Base-by-base conservation (phyloP, 495 filamentous ascomycete genomes). In the Parathielavia appendiculata region DNA sequence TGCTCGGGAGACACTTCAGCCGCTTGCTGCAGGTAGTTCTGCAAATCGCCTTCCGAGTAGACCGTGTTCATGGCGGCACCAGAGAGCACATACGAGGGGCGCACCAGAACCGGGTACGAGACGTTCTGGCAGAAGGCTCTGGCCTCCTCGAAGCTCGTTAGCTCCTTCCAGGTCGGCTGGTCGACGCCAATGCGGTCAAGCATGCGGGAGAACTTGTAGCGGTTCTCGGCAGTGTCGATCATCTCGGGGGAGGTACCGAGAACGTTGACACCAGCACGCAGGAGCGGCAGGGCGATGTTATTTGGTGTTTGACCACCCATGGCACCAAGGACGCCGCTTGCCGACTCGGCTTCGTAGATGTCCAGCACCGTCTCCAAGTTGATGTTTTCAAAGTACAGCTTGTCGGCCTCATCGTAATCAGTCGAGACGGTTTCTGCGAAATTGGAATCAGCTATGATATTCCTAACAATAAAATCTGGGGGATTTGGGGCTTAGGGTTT, bases 231-330 rank as follows among this genome's bases (percentile, higher is more conserved):
- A 35, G 83, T 89, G 65, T 98, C 93, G 67, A 98, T 98, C 93
- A 97, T 97, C 71, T 98, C 92, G 34, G 93, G 93, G 0, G 93
- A 96, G 1, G 93, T 98, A 62, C 93, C 93, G 0, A 96, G 79
- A 19, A 98, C 86, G 73, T 89, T 91, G 64, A 96, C 89, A 45
- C 95, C 93, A 16, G 92, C 78, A 40, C 92, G 88, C 61, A 90
- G 85, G 23, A 97, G 80, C 1, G 89, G 90, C 54, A 97, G 79
- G 20, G 93, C 92, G 64, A 97, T 97, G 77, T 98, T 98, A 79
- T 98, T 97, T 1, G 93, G 92, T 13, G 91, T 96, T 69, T 97
- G 93, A 36, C 93, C 93, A 72, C 92, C 92, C 92, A 98, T 96
- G 35, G 92, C 92, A 58, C 95, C 90, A 62, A 98, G 84, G n/a